Evolutionary conservation across 768 basidiomycete species (phyloP).

Genomic region (Leccinum sublutescens): DNA sequence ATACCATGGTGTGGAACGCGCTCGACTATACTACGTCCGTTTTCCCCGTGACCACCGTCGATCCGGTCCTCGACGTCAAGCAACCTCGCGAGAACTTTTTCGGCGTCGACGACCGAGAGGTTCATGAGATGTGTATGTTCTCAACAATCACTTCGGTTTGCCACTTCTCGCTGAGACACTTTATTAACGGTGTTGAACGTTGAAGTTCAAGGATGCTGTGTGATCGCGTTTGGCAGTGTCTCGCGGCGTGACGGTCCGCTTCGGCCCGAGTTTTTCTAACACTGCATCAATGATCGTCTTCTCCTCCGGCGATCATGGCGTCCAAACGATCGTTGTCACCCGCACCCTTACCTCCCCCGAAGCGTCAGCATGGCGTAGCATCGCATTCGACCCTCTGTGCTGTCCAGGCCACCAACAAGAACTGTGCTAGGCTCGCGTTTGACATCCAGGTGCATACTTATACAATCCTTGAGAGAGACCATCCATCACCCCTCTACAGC

Average conservation of each 20-base stretch:
- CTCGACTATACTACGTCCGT: too few relatives aligned
- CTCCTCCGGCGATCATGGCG: slow-evolving; percentile 27
- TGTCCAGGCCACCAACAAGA: slow-evolving; percentile 57
- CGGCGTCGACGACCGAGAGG: too few relatives aligned
- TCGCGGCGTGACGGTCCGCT: slow-evolving; percentile 1
- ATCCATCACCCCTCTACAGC: slow-evolving; percentile 34
- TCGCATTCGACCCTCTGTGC: slow-evolving; percentile 46
- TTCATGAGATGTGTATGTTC: neutral
- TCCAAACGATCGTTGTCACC: slow-evolving; percentile 47
- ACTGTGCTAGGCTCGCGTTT: slow-evolving; percentile 63
- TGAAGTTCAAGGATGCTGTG: too few relatives aligned
- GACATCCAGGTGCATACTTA: slow-evolving; percentile 56
- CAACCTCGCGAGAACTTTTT: too few relatives aligned
- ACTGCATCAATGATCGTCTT: neutral
- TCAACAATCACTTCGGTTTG: too few relatives aligned
- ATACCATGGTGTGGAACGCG: too few relatives aligned
- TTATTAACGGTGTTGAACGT: too few relatives aligned
- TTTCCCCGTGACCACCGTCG: too few relatives aligned
- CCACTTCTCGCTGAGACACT: too few relatives aligned
- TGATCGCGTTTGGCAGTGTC: too few relatives aligned
- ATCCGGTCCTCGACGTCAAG: too few relatives aligned
- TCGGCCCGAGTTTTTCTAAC: slow-evolving; percentile 14
- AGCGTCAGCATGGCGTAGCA: slow-evolving; percentile 44
- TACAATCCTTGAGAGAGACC: neutral
- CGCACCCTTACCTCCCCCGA: slow-evolving; percentile 51